These are phyloP conservation scores for Solanum chmielewskii DNA, from an alignment of 257 asterid genomes.

Conservation along the genomic window DNA sequence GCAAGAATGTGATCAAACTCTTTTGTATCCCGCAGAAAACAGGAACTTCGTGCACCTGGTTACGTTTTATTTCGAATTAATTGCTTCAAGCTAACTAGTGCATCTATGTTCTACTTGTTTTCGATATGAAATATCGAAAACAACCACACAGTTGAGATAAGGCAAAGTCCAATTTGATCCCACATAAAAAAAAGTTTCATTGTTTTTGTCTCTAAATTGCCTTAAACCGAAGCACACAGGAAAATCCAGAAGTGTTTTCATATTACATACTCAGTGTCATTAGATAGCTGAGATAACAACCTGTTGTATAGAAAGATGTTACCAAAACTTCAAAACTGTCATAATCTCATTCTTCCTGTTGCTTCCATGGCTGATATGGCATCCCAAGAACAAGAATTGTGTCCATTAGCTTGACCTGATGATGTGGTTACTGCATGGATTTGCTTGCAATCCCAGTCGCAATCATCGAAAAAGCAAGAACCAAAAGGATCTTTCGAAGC, in stretches of 20 bases:
- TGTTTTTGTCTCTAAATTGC: neutral
- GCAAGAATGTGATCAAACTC: neutral
- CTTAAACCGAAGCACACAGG: neutral
- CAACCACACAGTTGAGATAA: neutral
- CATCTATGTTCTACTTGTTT: neutral
- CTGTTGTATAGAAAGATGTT: neutral
- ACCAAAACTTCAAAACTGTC: neutral
- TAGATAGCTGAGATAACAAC: neutral
- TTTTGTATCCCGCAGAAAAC: neutral
- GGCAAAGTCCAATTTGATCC: neutral
- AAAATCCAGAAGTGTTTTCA: neutral
- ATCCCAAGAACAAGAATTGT: conserved; percentile 8
- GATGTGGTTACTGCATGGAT: conserved; percentile 7
- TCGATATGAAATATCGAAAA: neutral
- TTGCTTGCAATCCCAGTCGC: conserved; percentile 17
- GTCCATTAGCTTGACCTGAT: conserved; percentile 5
- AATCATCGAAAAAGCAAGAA: conserved; percentile 23
- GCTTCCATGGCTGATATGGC: neutral
- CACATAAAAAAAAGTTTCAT: neutral
- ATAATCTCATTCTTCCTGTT: neutral
- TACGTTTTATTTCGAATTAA: no score
- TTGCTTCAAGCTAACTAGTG: neutral
- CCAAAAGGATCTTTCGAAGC: conserved; percentile 24
- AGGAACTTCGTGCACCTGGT: neutral
- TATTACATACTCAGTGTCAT: neutral